phyloP scores from a whole-genome alignment of 2,329 filamentous ascomycete species.

The Phaeosphaeriaceae sp. region DNA sequence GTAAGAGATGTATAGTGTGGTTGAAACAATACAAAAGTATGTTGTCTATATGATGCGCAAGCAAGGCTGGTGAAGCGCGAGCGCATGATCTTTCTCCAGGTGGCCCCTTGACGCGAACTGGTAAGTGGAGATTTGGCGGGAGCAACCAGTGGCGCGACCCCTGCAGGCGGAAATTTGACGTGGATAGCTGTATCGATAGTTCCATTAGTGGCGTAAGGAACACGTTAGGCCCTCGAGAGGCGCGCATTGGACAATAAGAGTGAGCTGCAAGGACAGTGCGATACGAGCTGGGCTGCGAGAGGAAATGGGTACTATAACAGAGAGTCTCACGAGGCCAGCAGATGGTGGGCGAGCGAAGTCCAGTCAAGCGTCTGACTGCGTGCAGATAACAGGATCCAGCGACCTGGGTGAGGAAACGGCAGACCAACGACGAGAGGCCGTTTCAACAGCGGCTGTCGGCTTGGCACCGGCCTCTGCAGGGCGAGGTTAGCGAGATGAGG shows the following conservation, averaged over 20 bases:
- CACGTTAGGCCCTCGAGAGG: neutral
- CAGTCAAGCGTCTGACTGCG: slow-evolving; percentile 9
- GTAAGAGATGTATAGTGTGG: neutral
- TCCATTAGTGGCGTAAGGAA: neutral
- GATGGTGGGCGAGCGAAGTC: neutral
- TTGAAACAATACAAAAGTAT: slow-evolving; percentile 1
- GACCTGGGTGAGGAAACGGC: slow-evolving; percentile 26
- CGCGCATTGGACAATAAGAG: neutral
- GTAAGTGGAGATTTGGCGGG: neutral
- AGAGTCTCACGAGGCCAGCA: neutral
- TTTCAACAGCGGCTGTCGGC: slow-evolving; percentile 23
- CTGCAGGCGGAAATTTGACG: slow-evolving; percentile 1
- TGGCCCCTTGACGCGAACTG: neutral
- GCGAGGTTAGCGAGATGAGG: slow-evolving; percentile 37
- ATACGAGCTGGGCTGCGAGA: neutral
- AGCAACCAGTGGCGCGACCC: neutral
- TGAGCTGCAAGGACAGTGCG: slow-evolving; percentile 31
- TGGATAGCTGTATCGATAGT: neutral
- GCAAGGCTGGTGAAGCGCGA: neutral
- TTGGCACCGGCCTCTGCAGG: slow-evolving; percentile 34
- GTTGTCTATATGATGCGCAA: neutral
- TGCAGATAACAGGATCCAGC: slow-evolving; percentile 11
- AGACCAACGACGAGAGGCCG: slow-evolving; percentile 29
- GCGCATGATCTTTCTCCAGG: neutral
- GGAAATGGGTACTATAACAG: neutral